These are phyloP conservation scores for Henckelia pumila DNA, from an alignment of 257 asterid species.

Conservation along the genomic window DNA sequence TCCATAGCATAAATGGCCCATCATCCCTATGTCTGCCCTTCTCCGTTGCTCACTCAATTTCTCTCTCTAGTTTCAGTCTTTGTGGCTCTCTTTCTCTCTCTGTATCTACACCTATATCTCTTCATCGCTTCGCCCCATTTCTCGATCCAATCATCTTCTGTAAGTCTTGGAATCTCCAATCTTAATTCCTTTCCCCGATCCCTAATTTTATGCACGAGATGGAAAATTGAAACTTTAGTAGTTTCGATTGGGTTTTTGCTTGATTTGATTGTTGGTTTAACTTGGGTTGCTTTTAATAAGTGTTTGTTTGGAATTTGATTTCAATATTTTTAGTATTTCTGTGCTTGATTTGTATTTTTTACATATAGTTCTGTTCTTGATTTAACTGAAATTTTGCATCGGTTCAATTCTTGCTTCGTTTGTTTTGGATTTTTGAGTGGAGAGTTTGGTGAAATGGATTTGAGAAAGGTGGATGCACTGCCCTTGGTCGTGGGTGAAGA, in stretches of 20 bases:
- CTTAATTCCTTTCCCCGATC: conserved; percentile 30
- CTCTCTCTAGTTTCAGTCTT: conserved; percentile 34
- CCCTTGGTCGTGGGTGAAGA: conserved; percentile 17
- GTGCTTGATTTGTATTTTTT: neutral
- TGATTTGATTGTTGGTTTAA: conserved; percentile 22
- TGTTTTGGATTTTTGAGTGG: conserved; percentile 18
- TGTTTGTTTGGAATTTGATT: conserved; percentile 23
- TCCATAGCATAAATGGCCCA: conserved; percentile 6
- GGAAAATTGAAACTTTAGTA: conserved; percentile 4
- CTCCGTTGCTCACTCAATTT: conserved; percentile 24
- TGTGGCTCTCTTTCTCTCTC: conserved; percentile 33
- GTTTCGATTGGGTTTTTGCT: conserved; percentile 22
- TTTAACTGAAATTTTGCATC: conserved; percentile 2
- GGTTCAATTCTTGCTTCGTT: conserved; percentile 14
- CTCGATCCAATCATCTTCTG: conserved; percentile 50
- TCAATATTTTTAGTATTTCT: conserved; percentile 7
- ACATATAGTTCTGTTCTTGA: neutral
- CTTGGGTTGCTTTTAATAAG: conserved; percentile 20
- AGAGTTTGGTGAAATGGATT: conserved; percentile 16
- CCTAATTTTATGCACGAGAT: conserved; percentile 26
- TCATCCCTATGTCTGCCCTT: conserved; percentile 5
- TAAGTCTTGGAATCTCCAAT: conserved; percentile 33
- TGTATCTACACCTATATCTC: conserved; percentile 29
- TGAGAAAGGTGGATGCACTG: conserved; percentile 13
- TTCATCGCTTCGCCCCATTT: conserved; percentile 13